Evolutionary conservation across 2,329 filamentous ascomycete species (phyloP), one percentile per base, ranked within the genome.

Genomic region (Trichoderma cornu-damae): DNA sequence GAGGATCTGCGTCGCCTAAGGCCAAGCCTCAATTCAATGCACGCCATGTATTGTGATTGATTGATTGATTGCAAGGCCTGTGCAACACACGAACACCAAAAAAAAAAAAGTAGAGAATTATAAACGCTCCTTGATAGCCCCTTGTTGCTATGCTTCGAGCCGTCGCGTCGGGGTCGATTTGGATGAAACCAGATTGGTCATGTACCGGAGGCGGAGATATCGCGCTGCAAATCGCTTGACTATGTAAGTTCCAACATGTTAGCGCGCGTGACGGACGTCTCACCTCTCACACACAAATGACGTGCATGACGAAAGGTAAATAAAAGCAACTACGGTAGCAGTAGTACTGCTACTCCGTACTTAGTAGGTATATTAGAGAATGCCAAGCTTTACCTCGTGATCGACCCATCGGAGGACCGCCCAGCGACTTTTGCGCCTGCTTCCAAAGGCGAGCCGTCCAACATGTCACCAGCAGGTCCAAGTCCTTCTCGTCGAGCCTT

Each of bases 191-290:
- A 55, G 32, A 28, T 46, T 35, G 42, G 51, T 55, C 51, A 55
- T 55, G 51, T 55, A 55, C 42, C 32, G 51, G 12, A 55, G 51
- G 32, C 51, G 42, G 42, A 55, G 51, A 24, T 46, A 46, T 55
- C 51, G 51, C 22, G 51, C 51, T 46, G 51, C 51, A n/a, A 55
- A 55, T 55, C 42, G 40, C 51, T 55, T 38, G 42, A 55, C 51
- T 55, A 24, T 38, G 16, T n/a, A 24, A 47, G 16, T n/a, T n/a
- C 42, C 35, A 2, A 52, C 7, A 26, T 30, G 51, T 55, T 55
- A 55, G 48, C 48, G 40, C 51, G 40, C 26, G 49, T 38, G 38
- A 44, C 6, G 38, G 9, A 22, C 42, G 18, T 53, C 24, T 44
- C 11, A 26, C 42, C n/a, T n/a, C n/a, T 46, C 16, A 38, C 42